Percentiles rank a stretch among this genome's conserved stretches.
Conservation (phyloP, 2,329 filamentous ascomycete genomes). For the Penicillium sp. region DNA sequence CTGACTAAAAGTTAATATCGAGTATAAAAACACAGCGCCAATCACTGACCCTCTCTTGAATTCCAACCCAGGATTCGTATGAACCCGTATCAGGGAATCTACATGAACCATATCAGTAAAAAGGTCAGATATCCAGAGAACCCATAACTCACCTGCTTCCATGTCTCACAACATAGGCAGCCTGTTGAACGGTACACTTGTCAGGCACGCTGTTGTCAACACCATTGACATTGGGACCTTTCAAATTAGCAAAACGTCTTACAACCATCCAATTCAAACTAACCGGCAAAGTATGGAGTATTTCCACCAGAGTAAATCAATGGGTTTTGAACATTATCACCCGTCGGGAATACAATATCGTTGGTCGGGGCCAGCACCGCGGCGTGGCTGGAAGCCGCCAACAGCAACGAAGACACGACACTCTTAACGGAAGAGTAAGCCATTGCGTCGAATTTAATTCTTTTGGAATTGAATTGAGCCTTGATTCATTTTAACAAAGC, state of each 20-base stretch:
- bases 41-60: constrained; percentile 26
- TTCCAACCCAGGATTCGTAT: constrained; percentile 55
- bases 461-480: not conserved
- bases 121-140: not conserved
- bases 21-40: not conserved
- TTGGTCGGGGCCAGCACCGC: constrained; percentile 12
- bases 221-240: constrained; percentile 55
- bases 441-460: not conserved
- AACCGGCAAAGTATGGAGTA: constrained; percentile 50
- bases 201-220: constrained; percentile 57
- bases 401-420: constrained; percentile 6
- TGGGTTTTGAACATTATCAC: constrained; percentile 30
- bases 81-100: constrained; percentile 57
- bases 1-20: constrained; percentile 29
- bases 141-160: constrained; percentile 55
- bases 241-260: not conserved
- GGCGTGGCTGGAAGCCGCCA: constrained; percentile 6
- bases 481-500: not conserved
- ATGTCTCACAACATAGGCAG: constrained; percentile 60
- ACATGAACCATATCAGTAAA: not conserved
- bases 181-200: constrained; percentile 60
- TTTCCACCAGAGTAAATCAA: constrained; percentile 55
- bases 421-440: constrained; percentile 3
- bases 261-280: not conserved
- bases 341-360: constrained; percentile 13